Evolutionary conservation across 2,329 filamentous ascomycete genomes (phyloP), one percentile per base, ranked within the genome.

Genomic region (Monilinia vaccinii-corymbosi): DNA sequence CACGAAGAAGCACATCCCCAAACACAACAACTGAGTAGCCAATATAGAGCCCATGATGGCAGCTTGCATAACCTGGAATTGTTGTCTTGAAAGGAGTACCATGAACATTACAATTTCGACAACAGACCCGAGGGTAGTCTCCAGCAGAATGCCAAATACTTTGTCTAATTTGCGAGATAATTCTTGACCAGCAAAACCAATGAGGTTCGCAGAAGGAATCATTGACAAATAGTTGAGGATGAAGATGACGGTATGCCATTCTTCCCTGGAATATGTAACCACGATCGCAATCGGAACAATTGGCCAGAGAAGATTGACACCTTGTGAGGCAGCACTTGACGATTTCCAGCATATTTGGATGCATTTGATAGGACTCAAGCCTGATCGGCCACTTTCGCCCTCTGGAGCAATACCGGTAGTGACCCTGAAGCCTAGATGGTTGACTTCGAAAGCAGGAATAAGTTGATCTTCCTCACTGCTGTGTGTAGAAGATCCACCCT

Each of bases 81-180:
- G 73, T 53, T 77, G 66, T 38, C 51, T 44, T 18, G 71, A 71
- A 5, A 94, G 78, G 46, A 95, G 75, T 3, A 92, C 82, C 77
- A 93, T 86, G 74, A 95, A 93, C 38, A 95, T 76, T 51, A 95
- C 82, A 60, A 95, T 86, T 70, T 96, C 90, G 57, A 94, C 89
- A 6, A 91, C 75, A 0, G 88, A 89, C 3, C 87, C 88, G 52
- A 91, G 72, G 66, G 81, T 83, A 2, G 81, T 83, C 68, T 86
- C 82, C 14, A 78, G 71, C 60, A 89, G 71, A 14, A 88, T 79
- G 25, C 85, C 86, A 49, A 85, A 73, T 11, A 90, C 87, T 68
- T 89, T 88, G 38, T 87, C 87, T 61, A 93, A 74, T 73, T 93
- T 93, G 62, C 85, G 80, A 1, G 87, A 83, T 61, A 90, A 74